These are phyloP conservation scores for Endogone sp. DNA, from an alignment of 192 early-diverging fungal genomes.

Conservation along the genomic window DNA sequence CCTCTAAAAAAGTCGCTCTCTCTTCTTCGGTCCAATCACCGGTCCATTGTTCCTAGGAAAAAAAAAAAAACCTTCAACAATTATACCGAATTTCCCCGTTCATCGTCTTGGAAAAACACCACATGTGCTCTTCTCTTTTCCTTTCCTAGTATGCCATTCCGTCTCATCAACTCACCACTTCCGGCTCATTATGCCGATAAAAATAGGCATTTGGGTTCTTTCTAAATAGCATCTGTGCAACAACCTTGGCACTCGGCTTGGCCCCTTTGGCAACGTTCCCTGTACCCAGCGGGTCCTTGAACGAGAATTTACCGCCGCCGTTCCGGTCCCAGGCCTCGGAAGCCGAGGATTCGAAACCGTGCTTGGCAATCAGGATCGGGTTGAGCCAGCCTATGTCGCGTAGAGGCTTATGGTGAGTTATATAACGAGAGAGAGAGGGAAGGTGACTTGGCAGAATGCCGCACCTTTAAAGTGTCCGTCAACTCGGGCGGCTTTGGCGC, in stretches of 20 bases:
- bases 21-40: conserved; percentile 73
- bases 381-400: conserved; percentile 51
- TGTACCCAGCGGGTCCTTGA: conserved; percentile 55
- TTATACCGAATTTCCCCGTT: neutral
- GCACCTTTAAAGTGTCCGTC: conserved; percentile 59
- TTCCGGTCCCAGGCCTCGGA: conserved; percentile 71
- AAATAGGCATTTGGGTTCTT: conserved; percentile 79
- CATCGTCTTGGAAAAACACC: neutral
- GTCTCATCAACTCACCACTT: conserved; percentile 34
- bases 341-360: conserved; percentile 54
- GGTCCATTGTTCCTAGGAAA: conserved; percentile 58
- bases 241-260: conserved; percentile 24
- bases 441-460: conserved; percentile 2
- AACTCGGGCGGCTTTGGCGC: conserved; percentile 48
- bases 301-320: conserved; percentile 71
- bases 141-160: neutral
- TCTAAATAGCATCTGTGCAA: conserved; percentile 61
- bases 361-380: conserved; percentile 46
- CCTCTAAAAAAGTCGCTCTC: conserved; percentile 48
- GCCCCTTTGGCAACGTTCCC: conserved; percentile 24
- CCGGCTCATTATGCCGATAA: conserved; percentile 73
- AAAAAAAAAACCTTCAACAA: conserved; percentile 3
- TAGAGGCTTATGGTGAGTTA: neutral
- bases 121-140: neutral
- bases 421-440: neutral